Evolutionary conservation across 768 basidiomycete genomes (phyloP), one percentile per base, ranked within the genome.

Genomic region (Trametes coccinea): DNA sequence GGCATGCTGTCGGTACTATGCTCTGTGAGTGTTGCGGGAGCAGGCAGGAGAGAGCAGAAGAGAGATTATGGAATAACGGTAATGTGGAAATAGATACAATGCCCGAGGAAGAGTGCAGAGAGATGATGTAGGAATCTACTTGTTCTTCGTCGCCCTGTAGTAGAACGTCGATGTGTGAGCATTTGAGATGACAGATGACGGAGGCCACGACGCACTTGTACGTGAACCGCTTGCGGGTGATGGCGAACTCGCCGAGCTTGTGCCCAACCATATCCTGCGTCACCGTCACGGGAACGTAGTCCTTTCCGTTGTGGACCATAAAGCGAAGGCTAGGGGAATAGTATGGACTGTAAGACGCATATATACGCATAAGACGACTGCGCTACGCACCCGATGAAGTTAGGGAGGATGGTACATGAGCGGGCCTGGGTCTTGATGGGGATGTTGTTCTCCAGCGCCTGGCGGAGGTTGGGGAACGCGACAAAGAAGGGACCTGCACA

Each of bases 261-360:
- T 99, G 95, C 0, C 96, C 96, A 1, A 99, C 93, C 96, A 98
- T 98, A 74, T 98, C 96, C 72, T 95, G 93, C 3, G 92, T 94
- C 65, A 99, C 82, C 46, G 81, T 75, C 43, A 99, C 89, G 0
- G 95, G 95, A 4, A 88, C 60, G 73, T 93, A 96, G 68, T 92
- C 85, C 75, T 88, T 93, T 39, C 96, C 96, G 66, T 98, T 98
- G 76, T 99, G 95, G 2, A 99, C 93, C 74, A 91, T 77, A 73
- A 99, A 98, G 41, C 87, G 85, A 39, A 95, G 78, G 3, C 94
- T 95, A 70, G 2, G 11, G 40, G 70, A 3, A 1, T 1, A 1
- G 22, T 22, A 22, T 22, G 22, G 0, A 22, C 22, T 22, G 22
- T 22, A 1, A 22, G 22, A 22, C 22, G 22, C 22, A 22, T 22